Evolutionary conservation across 225 moss, liverwort and hornwort genomes (phyloP).

Genomic region (Polytrichum commune): DNA sequence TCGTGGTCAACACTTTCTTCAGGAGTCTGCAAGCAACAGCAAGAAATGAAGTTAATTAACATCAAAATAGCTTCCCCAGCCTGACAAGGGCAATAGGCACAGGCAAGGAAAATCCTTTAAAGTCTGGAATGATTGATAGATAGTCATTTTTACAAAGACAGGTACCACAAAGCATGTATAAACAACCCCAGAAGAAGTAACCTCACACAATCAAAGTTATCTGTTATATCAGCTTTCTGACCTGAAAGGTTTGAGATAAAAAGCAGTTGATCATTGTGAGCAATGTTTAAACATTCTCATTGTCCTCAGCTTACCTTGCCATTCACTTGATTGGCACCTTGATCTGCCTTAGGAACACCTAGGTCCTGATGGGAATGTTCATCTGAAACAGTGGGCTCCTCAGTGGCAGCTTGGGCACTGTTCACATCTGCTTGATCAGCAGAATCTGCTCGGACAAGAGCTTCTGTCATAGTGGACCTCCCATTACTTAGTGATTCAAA

Average conservation of each 20-base stretch:
- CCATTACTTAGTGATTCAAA: constrained; percentile 52
- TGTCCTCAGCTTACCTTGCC: constrained; percentile 30
- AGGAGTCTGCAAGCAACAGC: constrained; percentile 14
- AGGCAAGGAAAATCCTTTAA: too few relatives aligned
- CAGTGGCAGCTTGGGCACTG: constrained; percentile 22
- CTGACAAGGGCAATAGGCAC: not conserved
- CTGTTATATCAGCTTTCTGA: too few relatives aligned
- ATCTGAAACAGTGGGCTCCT: constrained; percentile 19
- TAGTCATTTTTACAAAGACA: too few relatives aligned
- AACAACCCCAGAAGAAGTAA: too few relatives aligned
- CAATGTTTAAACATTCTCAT: too few relatives aligned
- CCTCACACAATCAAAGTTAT: too few relatives aligned
- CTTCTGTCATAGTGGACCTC: constrained; percentile 34
- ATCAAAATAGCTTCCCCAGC: not conserved
- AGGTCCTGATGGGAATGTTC: constrained; percentile 17
- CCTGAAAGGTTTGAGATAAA: too few relatives aligned
- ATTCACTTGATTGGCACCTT: constrained; percentile 24
- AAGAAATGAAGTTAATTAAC: not conserved
- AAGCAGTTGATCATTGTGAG: too few relatives aligned
- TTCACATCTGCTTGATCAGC: constrained; percentile 32
- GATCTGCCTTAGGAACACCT: constrained; percentile 10
- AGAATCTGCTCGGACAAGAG: constrained; percentile 41
- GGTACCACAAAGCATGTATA: too few relatives aligned
- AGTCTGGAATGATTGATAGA: too few relatives aligned
- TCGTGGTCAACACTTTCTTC: constrained; percentile 26